Base-by-base conservation (phyloP, 2,329 filamentous ascomycete genomes). In the Aspergillus quadrilineatus region DNA sequence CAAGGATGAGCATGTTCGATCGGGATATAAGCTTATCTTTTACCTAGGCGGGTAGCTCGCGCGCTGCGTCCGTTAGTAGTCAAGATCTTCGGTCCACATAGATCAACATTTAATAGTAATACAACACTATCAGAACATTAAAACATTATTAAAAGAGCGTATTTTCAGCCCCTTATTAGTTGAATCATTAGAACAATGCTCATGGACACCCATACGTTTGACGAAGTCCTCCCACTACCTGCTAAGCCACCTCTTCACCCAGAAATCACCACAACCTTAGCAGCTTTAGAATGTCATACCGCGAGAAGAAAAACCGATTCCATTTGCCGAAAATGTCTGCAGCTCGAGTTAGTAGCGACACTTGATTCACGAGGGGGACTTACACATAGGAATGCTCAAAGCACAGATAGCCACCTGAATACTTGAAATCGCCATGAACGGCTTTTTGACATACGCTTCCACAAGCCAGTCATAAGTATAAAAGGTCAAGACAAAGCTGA, bases 391-490 rank as follows among this genome's bases (percentile, higher is more conserved):
- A 56, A 96, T 80, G 52, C 86, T 91, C 61, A 89, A 70, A 49
- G 88, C 70, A 71, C 91, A 96, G 48, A 96, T 79, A 1, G 79
- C 86, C 0, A 96, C 80, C 75, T 97, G 91, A 15, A 95, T 85
- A 36, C 85, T 88, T 1, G 85, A 87, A 46, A 96, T 82, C 17
- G 84, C 81, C 53, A 89, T 81, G 74, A 97, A 93, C 0, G 83
- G 77, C 22, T 67, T 66, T 46, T 82, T 80, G 58, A 85, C 84
- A 1, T 85, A 85, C 7, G 71, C 69, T 0, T 76, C 63, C 8
- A 88, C 80, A 28, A 96, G 80, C 92, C 93, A 97, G 56, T 92
- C 80, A 66, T 90, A 96, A 1, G 90, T 91, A 63, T 85, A 88
- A 71, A 87, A 95, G 0, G 92, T 96, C 55, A 97, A 78, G 6